phyloP scores from a whole-genome alignment of 2,329 filamentous ascomycete species.

The Fusarium heterosporum region DNA sequence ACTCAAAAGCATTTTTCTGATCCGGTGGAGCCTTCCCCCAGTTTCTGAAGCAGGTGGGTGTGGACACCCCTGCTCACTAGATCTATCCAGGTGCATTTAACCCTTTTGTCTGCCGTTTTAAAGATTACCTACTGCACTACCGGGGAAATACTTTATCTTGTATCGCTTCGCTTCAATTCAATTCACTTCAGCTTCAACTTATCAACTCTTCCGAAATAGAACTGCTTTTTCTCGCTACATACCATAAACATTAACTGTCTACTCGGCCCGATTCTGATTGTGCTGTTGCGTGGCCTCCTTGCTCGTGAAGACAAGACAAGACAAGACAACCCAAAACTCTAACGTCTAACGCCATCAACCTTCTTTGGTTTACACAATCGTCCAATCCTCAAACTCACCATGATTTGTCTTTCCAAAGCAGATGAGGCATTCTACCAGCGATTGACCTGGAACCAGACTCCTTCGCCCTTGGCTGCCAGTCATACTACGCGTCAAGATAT shows the following conservation, averaged over 20 bases:
- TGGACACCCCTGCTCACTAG: constrained; percentile 18
- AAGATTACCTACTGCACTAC: constrained; percentile 3
- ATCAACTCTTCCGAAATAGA: background rate
- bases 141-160: constrained; percentile 13
- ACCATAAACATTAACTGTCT: constrained; percentile 9
- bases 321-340: background rate
- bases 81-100: constrained; percentile 31
- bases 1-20: constrained; percentile 29
- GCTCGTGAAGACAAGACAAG: constrained; percentile 2
- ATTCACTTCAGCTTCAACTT: background rate
- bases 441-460: constrained; percentile 66
- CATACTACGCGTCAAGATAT: constrained; percentile 67
- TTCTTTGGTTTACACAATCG: background rate
- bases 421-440: constrained; percentile 62
- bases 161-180: constrained; percentile 8
- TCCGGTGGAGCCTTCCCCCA: constrained; percentile 35
- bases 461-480: constrained; percentile 60
- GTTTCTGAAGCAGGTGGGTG: constrained; percentile 28
- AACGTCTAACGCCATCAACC: constrained; percentile 5
- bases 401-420: constrained; percentile 68
- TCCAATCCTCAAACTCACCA: constrained; percentile 10
- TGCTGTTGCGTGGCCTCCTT: constrained; percentile 25
- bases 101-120: constrained; percentile 36
- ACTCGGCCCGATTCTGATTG: constrained; percentile 9
- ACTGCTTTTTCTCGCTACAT: background rate